Conservation (phyloP, 441 rosid genomes). For the Adansonia madagascariensis region DNA sequence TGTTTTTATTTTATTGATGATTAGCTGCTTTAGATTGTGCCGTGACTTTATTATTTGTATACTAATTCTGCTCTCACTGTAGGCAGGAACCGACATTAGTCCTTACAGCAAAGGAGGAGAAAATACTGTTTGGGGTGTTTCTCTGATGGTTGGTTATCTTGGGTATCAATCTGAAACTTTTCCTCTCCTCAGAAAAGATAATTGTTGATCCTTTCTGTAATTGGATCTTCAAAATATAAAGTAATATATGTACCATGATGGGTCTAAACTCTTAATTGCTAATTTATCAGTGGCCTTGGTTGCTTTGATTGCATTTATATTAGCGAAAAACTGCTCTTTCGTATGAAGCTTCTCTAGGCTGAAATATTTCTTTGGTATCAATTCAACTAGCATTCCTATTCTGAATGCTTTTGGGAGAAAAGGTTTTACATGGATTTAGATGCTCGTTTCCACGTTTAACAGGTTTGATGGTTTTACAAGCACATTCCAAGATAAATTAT, state of each 20-base stretch:
- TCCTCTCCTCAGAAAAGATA: constrained; percentile 16
- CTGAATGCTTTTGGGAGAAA: constrained; percentile 4
- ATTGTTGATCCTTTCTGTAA: neutral
- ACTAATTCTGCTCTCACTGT: constrained; percentile 26
- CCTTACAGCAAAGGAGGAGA: constrained; percentile 90
- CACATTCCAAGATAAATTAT: constrained; percentile 95
- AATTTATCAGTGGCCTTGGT: neutral
- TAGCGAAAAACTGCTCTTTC: neutral
- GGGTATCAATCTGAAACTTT: constrained; percentile 59
- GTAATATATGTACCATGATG: neutral
- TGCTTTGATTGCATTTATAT: neutral
- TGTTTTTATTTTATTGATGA: neutral
- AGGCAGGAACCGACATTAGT: constrained; percentile 85
- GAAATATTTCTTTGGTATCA: neutral
- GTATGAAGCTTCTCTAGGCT: neutral
- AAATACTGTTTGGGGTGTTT: constrained; percentile 92
- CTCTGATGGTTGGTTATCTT: constrained; percentile 90
- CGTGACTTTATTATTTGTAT: neutral
- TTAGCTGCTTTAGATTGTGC: constrained; percentile 17
- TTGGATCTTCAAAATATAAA: neutral
- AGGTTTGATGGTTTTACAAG: constrained; percentile 99
- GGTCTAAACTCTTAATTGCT: constrained; percentile 14
- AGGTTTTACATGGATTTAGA: constrained; percentile 14
- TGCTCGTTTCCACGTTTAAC: constrained; percentile 27
- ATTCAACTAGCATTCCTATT: neutral